phyloP scores from a whole-genome alignment of 768 basidiomycete species.

The Tricholoma terreum region DNA sequence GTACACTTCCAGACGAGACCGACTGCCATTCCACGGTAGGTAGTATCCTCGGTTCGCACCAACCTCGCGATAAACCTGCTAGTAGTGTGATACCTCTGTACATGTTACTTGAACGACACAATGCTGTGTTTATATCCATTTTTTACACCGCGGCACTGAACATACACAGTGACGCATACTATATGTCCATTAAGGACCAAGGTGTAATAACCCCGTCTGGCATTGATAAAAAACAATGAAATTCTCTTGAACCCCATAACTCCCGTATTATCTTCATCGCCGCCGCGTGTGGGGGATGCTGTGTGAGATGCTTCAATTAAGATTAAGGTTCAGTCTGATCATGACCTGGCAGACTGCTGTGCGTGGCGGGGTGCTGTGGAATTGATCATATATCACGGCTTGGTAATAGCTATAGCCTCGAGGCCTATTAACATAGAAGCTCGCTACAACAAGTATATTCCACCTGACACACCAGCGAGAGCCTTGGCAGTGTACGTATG shows the following conservation, averaged over 20 bases:
- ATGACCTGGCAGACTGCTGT: not conserved
- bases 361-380: not conserved
- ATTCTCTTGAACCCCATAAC: not conserved
- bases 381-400: not conserved
- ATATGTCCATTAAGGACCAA: not conserved
- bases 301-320: not conserved
- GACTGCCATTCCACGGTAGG: too few relatives aligned
- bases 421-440: not conserved
- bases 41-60: not conserved
- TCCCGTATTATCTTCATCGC: not conserved
- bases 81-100: too few relatives aligned
- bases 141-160: too few relatives aligned
- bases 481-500: not conserved
- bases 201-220: not conserved
- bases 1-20: too few relatives aligned
- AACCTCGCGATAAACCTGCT: not conserved
- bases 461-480: not conserved
- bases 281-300: not conserved
- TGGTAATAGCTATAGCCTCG: not conserved
- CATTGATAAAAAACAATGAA: not conserved
- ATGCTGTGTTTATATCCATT: not conserved
- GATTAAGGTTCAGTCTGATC: conserved; percentile 1
- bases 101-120: too few relatives aligned
- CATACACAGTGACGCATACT: not conserved
- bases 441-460: not conserved